Conservation (phyloP, 163 green algal genomes). For the Picocystis sp. region DNA sequence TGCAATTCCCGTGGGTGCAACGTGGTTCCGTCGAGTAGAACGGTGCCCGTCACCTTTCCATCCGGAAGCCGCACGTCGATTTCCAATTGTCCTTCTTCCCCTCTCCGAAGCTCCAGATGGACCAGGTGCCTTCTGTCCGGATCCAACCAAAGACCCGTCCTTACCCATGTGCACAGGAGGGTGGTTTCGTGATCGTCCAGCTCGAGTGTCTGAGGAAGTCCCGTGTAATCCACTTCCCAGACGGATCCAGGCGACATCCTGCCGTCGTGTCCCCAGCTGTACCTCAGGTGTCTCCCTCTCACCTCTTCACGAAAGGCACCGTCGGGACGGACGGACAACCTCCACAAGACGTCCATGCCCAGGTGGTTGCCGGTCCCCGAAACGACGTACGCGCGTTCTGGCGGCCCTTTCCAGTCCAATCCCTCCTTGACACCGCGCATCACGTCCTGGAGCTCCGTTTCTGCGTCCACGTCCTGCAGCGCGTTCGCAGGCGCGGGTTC, state of each 20-base stretch:
- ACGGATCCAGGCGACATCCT: not conserved
- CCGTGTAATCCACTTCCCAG: conserved; percentile 35
- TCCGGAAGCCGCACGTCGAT: too few relatives aligned
- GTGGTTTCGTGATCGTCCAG: conserved; percentile 40
- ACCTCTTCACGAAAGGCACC: conserved; percentile 45
- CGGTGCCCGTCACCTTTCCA: too few relatives aligned
- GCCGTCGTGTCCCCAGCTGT: conserved; percentile 33
- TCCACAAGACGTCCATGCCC: conserved; percentile 33
- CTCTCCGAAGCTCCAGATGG: conserved; percentile 12
- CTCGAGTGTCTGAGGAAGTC: conserved; percentile 30
- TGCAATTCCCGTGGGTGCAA: too few relatives aligned
- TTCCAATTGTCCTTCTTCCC: too few relatives aligned
- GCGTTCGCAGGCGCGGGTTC: too few relatives aligned
- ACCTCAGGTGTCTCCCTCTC: conserved; percentile 25
- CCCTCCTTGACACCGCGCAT: too few relatives aligned
- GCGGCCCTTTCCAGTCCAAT: too few relatives aligned
- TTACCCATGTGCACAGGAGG: conserved; percentile 29
- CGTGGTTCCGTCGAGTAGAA: too few relatives aligned
- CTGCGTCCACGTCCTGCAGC: too few relatives aligned
- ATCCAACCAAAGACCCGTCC: conserved; percentile 32
- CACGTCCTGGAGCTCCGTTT: too few relatives aligned
- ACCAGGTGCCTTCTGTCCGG: conserved; percentile 19
- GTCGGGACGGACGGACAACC: conserved; percentile 22
- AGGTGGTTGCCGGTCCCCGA: conserved; percentile 30
- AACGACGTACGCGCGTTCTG: conserved; percentile 3